A percentile compares a stretch with the other conserved stretches of the same genome.
These are phyloP conservation scores for Macrophomina tecta DNA, from an alignment of 2,329 filamentous ascomycete genomes.

Conservation along the genomic window DNA sequence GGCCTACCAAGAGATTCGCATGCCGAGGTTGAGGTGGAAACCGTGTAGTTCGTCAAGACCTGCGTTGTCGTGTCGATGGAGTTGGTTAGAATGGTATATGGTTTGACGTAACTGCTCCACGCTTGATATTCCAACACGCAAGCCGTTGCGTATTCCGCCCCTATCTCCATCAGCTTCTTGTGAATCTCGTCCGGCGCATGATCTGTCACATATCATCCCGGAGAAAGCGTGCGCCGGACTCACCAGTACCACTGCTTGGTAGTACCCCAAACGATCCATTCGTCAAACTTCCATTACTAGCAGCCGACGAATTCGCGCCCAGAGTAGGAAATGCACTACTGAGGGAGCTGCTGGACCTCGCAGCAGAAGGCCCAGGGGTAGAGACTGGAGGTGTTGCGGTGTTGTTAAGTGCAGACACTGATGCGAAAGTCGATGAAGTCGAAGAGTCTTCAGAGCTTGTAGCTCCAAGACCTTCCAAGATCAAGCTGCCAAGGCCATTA, in stretches of 20 bases:
- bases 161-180: neutral
- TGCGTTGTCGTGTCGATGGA: neutral
- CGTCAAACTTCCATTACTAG: neutral
- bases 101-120: neutral
- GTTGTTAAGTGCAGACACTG: neutral
- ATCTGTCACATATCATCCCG: too few species aligned
- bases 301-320: neutral
- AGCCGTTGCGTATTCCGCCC: neutral
- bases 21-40: neutral
- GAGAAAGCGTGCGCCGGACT: neutral
- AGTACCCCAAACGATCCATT: neutral
- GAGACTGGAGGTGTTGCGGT: neutral
- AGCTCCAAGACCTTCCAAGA: slow-evolving; percentile 11
- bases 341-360: neutral
- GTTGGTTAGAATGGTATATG: neutral
- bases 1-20: neutral
- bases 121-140: neutral
- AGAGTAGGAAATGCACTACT: neutral
- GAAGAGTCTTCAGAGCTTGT: neutral
- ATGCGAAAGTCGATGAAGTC: neutral
- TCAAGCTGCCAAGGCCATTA: slow-evolving; percentile 16
- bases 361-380: neutral
- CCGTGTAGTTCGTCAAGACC: slow-evolving; percentile 11
- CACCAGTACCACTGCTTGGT: slow-evolving; percentile 6
- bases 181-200: too few species aligned